Conservation (phyloP, 1,139 yeast species). For the Saccharomyces uvarum region DNA sequence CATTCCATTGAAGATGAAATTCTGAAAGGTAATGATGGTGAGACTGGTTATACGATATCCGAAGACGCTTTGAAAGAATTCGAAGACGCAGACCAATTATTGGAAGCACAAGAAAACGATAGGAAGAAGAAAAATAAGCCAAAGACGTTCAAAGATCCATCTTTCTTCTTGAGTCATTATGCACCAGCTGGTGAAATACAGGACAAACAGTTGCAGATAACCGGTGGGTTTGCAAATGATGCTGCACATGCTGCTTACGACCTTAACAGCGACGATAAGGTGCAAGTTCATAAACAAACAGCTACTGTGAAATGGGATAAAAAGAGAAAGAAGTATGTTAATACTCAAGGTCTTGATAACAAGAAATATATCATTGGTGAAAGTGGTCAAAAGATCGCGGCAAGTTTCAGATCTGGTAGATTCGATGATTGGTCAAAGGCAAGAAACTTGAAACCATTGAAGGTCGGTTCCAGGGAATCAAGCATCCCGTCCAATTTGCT, state of each 20-base stretch:
- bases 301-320: slow-evolving; percentile 89
- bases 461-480: slow-evolving; percentile 50
- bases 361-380: slow-evolving; percentile 89
- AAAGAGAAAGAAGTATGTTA: slow-evolving; percentile 85
- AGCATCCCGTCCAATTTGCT: slow-evolving; percentile 27
- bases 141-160: slow-evolving; percentile 65
- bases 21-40: slow-evolving; percentile 44
- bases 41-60: slow-evolving; percentile 48
- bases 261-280: slow-evolving; percentile 69
- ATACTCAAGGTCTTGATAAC: slow-evolving; percentile 64
- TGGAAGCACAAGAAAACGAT: slow-evolving; percentile 33
- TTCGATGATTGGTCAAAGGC: slow-evolving; percentile 84
- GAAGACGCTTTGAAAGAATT: slow-evolving; percentile 51
- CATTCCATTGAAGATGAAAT: slow-evolving; percentile 70
- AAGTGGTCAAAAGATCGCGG: slow-evolving; percentile 89
- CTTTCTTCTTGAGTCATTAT: slow-evolving; percentile 79
- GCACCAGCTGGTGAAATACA: slow-evolving; percentile 77
- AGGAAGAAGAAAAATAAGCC: slow-evolving; percentile 28
- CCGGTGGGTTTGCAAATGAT: slow-evolving; percentile 67
- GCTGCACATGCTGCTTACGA: slow-evolving; percentile 84
- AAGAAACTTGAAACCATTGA: slow-evolving; percentile 49
- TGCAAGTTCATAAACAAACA: slow-evolving; percentile 51
- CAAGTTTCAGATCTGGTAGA: slow-evolving; percentile 83
- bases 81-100: slow-evolving; percentile 54
- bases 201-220: slow-evolving; percentile 66